A percentile compares a stretch with the other conserved stretches of the same genome.
Conservation (phyloP, 768 basidiomycete genomes). For the Phylloporus sp. region DNA sequence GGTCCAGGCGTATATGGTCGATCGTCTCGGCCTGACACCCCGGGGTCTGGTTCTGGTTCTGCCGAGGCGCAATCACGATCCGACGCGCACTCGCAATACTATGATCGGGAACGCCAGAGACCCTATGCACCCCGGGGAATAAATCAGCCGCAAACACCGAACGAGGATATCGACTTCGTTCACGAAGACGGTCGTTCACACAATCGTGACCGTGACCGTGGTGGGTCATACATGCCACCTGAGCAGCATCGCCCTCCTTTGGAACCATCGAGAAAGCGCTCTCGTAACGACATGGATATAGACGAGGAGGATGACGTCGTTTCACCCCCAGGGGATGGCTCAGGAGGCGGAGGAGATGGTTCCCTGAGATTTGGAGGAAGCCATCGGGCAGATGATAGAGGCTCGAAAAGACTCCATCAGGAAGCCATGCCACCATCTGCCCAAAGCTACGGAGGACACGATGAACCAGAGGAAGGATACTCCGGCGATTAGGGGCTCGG, state of each 20-base stretch:
- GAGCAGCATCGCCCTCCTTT: slow-evolving; percentile 37
- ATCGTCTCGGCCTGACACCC: slow-evolving; percentile 53
- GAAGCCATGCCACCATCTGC: slow-evolving; percentile 31
- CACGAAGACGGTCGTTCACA: slow-evolving; percentile 49
- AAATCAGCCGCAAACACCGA: slow-evolving; percentile 33
- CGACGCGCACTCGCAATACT: slow-evolving; percentile 43
- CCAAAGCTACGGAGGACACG: slow-evolving; percentile 24
- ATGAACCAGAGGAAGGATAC: slow-evolving; percentile 30
- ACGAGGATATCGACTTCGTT: slow-evolving; percentile 48
- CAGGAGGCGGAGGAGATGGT: slow-evolving; percentile 28
- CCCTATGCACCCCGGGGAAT: slow-evolving; percentile 50
- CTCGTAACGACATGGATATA: slow-evolving; percentile 59
- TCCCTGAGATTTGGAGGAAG: slow-evolving; percentile 33
- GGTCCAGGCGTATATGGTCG: slow-evolving; percentile 29
- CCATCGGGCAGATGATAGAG: slow-evolving; percentile 46
- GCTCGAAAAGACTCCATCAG: slow-evolving; percentile 56
- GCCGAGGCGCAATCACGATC: slow-evolving; percentile 47
- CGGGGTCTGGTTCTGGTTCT: slow-evolving; percentile 51
- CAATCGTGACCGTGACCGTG: slow-evolving; percentile 36
- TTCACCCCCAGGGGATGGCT: slow-evolving; percentile 26
- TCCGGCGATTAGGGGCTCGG: slow-evolving; percentile 31
- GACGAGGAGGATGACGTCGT: slow-evolving; percentile 49
- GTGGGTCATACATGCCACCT: slow-evolving; percentile 28
- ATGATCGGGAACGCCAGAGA: slow-evolving; percentile 46
- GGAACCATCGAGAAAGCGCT: slow-evolving; percentile 52